Evolutionary conservation across 1,139 yeast genomes (phyloP).

Genomic region (Candida glucosophila): DNA sequence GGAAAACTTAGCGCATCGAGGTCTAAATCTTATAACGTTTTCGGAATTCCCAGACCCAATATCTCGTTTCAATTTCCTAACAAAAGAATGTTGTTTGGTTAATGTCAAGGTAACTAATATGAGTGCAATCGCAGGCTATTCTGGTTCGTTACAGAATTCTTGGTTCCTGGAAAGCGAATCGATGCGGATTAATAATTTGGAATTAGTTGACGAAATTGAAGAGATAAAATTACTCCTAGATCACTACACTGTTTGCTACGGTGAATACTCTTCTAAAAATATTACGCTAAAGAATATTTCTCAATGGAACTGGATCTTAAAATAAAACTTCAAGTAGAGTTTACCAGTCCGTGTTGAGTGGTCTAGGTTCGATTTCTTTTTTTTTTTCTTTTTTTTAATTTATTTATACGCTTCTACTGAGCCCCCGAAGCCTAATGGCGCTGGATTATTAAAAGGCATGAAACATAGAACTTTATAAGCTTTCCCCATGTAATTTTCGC

Average conservation of each 20-base stretch:
- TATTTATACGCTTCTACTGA: slow-evolving; percentile 1
- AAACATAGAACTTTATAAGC: slow-evolving; percentile 67
- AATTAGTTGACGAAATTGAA: slow-evolving; percentile 83
- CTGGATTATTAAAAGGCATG: slow-evolving; percentile 36
- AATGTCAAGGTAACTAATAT: slow-evolving; percentile 40
- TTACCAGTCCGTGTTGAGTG: too few species aligned
- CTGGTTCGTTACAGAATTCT: slow-evolving; percentile 17
- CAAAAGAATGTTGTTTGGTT: slow-evolving; percentile 12
- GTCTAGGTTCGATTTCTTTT: not conserved
- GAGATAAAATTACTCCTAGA: slow-evolving; percentile 65
- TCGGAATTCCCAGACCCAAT: slow-evolving; percentile 26
- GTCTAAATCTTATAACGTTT: slow-evolving; percentile 59
- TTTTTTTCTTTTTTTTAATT: slow-evolving; percentile 1
- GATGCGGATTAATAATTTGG: slow-evolving; percentile 50
- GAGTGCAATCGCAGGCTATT: slow-evolving; percentile 48
- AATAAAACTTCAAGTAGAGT: too few species aligned
- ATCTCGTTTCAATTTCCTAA: slow-evolving; percentile 34
- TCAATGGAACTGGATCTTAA: slow-evolving; percentile 1
- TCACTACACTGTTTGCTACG: slow-evolving; percentile 55
- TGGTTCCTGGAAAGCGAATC: slow-evolving; percentile 47
- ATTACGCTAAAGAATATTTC: not conserved
- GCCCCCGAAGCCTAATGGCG: slow-evolving; percentile 30
- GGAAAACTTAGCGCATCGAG: slow-evolving; percentile 59
- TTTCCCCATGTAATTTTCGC: slow-evolving; percentile 65
- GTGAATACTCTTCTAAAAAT: slow-evolving; percentile 8